Percentiles rank a stretch among this genome's conserved stretches.
phyloP scores from a whole-genome alignment of 192 early-diverging fungal genomes.

The Coemansia javaensis region DNA sequence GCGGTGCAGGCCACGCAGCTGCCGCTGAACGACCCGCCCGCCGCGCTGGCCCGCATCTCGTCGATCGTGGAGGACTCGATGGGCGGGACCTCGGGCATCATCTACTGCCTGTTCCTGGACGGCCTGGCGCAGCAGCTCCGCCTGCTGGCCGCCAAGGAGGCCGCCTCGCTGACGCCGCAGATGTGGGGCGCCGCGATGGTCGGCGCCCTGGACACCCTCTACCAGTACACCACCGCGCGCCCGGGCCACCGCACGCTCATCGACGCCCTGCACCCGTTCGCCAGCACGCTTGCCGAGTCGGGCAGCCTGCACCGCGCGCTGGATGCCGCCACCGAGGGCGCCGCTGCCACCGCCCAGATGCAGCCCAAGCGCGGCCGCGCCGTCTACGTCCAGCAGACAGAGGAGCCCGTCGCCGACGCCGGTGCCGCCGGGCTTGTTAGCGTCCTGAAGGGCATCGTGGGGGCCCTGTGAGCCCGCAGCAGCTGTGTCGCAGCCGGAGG shows the following conservation, averaged over 20 bases:
- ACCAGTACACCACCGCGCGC: conserved; percentile 65
- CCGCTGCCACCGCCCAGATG: conserved; percentile 53
- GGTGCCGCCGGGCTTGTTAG: conserved; percentile 60
- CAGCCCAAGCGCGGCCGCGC: conserved; percentile 63
- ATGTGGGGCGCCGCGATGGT: conserved; percentile 53
- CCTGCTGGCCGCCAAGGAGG: conserved; percentile 9
- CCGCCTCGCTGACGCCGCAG: conserved; percentile 18
- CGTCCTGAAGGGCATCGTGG: conserved; percentile 52
- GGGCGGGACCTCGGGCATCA: conserved; percentile 74
- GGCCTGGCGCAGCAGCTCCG: conserved; percentile 55
- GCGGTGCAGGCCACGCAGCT: conserved; percentile 41
- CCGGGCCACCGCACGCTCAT: conserved; percentile 70
- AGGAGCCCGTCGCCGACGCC: conserved; percentile 53
- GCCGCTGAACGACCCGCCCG: conserved; percentile 52
- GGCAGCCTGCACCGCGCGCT: conserved; percentile 48
- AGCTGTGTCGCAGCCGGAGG: too few relatives aligned
- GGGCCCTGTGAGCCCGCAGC: too few relatives aligned
- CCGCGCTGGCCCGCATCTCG: conserved; percentile 57
- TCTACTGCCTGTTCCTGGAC: conserved; percentile 74
- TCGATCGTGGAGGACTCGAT: conserved; percentile 66
- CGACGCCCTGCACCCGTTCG: conserved; percentile 66
- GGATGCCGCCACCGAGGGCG: conserved; percentile 52
- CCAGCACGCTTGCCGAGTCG: conserved; percentile 40
- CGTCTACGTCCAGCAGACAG: conserved; percentile 52
- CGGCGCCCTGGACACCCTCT: conserved; percentile 56